phyloP scores from a whole-genome alignment of 371 early-diverging fungal species.

The Rhizomucor pusillus region DNA sequence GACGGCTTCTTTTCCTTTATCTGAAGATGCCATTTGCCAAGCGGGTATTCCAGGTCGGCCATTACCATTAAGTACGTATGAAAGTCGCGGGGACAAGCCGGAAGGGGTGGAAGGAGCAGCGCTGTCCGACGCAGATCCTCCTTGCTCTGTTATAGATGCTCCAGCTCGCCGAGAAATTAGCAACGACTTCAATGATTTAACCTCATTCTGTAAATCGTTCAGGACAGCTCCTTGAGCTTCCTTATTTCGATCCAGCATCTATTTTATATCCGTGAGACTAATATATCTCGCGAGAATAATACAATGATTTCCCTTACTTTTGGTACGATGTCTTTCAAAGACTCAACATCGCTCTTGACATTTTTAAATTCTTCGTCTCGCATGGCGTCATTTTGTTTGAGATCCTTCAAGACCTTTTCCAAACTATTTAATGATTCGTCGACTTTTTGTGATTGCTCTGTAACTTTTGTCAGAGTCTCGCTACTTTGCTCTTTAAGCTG shows the following conservation, averaged over 20 bases:
- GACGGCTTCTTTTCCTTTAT: background rate
- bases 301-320: constrained; percentile 45
- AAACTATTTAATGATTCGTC: constrained; percentile 70
- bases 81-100: constrained; percentile 34
- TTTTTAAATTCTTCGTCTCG: constrained; percentile 71
- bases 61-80: constrained; percentile 26
- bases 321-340: constrained; percentile 72
- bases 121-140: background rate
- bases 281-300: background rate
- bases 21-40: constrained; percentile 70
- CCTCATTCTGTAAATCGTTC: constrained; percentile 88
- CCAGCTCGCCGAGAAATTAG: constrained; percentile 71
- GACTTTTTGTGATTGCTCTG: constrained; percentile 73
- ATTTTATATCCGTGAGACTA: background rate
- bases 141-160: constrained; percentile 17
- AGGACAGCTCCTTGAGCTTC: constrained; percentile 71
- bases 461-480: constrained; percentile 67
- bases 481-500: constrained; percentile 63
- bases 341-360: constrained; percentile 77
- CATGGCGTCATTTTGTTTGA: constrained; percentile 70
- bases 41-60: constrained; percentile 62
- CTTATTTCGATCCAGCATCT: constrained; percentile 76
- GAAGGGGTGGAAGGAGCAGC: constrained; percentile 11
- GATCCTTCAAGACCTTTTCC: constrained; percentile 62
- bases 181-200: constrained; percentile 89